Base-by-base conservation (phyloP, 208 protist genomes). In the Phytomonas serpens region DNA sequence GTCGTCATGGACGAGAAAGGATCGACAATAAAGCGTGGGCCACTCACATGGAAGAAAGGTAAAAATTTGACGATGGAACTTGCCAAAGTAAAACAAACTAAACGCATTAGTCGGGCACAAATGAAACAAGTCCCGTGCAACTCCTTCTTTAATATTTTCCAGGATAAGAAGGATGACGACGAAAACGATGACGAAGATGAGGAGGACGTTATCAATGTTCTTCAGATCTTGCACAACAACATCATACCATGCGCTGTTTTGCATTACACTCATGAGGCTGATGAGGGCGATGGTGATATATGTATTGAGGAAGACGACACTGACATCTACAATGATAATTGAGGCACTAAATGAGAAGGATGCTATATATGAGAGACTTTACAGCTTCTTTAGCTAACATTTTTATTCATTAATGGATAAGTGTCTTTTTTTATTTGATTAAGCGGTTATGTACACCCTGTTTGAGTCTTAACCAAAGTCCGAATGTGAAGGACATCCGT, bases 261-360 rank as follows among this genome's bases (percentile, higher is more conserved):
- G 61, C 88, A 86, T 81, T 96, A 94, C 85, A 96, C 91, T 16
- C 88, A 88, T 68, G 88, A 96, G 80, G 90, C 90, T 29, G 83
- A 83, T 7, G 86, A 96, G 52, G 91, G 91, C 34, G 80, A 69
- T 77, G 85, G 81, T 71, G 47, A 57, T 57, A 57, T 57, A 19
- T 19, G 47, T 57, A 6, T 27, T 1, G 47, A 57, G 27, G 47
- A 57, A 27, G 47, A 57, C 2, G 84, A 93, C 62, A 64, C 86
- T 3, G 87, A 93, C 9, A 80, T 77, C 52, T 85, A 93, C 36
- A 77, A 83, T 19, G 84, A 93, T 13, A 82, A 92, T 34, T 79
- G 85, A 3, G 88, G 93, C 0, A 51, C 30, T 61, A 67, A 62
- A 71, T 76, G 73, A 71, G 61, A 67, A 42, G 47, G 66, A 61